Evolutionary conservation across 495 filamentous ascomycete species (phyloP).

Genomic region (Penicillium goetzii): DNA sequence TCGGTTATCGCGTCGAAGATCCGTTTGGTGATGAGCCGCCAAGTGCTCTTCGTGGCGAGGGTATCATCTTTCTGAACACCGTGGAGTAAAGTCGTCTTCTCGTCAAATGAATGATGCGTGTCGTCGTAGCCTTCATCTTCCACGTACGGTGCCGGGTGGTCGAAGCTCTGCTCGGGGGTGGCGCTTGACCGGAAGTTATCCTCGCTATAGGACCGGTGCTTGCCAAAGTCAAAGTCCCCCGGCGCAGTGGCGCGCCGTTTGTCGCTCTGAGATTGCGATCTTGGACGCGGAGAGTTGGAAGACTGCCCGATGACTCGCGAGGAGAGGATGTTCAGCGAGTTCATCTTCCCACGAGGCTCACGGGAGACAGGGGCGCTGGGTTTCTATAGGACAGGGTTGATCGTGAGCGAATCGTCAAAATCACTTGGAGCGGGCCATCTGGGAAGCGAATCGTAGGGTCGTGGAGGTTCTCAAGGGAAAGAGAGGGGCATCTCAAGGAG

Average conservation of each 20-base stretch:
- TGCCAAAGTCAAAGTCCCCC: slow-evolving; percentile 49
- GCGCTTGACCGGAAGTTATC: slow-evolving; percentile 43
- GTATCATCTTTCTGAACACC: slow-evolving; percentile 51
- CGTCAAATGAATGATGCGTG: slow-evolving; percentile 49
- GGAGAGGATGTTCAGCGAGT: slow-evolving; percentile 95
- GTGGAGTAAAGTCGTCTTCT: slow-evolving; percentile 67
- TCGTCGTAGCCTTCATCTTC: slow-evolving; percentile 39
- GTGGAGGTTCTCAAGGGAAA: slow-evolving; percentile 17
- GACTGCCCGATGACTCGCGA: slow-evolving; percentile 76
- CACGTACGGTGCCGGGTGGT: slow-evolving; percentile 34
- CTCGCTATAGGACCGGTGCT: slow-evolving; percentile 54
- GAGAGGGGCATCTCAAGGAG: slow-evolving; percentile 27
- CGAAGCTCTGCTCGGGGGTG: slow-evolving; percentile 37
- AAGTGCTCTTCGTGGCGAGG: slow-evolving; percentile 58
- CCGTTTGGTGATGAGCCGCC: slow-evolving; percentile 46
- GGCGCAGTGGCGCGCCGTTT: slow-evolving; percentile 49
- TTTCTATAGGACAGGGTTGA: slow-evolving; percentile 33
- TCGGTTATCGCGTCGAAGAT: slow-evolving; percentile 63
- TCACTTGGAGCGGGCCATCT: slow-evolving; percentile 25
- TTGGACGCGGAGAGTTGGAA: slow-evolving; percentile 54
- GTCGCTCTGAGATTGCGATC: slow-evolving; percentile 68
- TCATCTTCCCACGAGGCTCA: slow-evolving; percentile 78
- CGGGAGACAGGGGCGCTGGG: slow-evolving; percentile 50
- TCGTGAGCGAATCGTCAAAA: slow-evolving; percentile 36
- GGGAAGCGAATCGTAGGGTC: slow-evolving; percentile 12